Percentiles rank a stretch among this genome's conserved stretches.
Evolutionary conservation across 2,329 filamentous ascomycete genomes (phyloP).

Genomic region (Fusarium acutatum): DNA sequence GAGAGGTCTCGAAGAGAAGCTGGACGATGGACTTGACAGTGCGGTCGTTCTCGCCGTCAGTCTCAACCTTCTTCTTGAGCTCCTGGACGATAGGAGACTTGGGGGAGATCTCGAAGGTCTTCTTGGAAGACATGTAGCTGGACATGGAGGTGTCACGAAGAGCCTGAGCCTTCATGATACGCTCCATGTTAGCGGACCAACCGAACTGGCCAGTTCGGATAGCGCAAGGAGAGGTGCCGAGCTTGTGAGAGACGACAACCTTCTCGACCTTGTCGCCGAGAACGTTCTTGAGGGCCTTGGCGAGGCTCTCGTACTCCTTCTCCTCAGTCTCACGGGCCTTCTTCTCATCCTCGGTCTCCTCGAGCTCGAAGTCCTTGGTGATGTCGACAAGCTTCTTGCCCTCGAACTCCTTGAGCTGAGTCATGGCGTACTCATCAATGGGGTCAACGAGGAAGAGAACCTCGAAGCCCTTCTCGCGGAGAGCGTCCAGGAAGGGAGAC

Average conservation of each 20-base stretch:
- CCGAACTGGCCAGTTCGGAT: slow-evolving; percentile 99
- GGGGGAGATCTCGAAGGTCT: slow-evolving; percentile 99
- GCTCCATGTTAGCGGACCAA: slow-evolving; percentile 99
- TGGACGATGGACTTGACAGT: slow-evolving; percentile 99
- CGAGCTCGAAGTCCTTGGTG: slow-evolving; percentile 99
- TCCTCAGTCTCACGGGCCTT: slow-evolving; percentile 91
- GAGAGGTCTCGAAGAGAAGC: slow-evolving; percentile 98
- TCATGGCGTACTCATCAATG: slow-evolving; percentile 99
- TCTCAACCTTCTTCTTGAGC: slow-evolving; percentile 99
- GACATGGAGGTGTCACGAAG: slow-evolving; percentile 99
- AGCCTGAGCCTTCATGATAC: slow-evolving; percentile 99
- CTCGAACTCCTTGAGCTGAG: slow-evolving; percentile 99
- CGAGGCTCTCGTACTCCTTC: slow-evolving; percentile 95
- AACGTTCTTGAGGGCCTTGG: slow-evolving; percentile 99
- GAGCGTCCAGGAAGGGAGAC: slow-evolving; percentile 98
- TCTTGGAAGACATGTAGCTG: slow-evolving; percentile 99
- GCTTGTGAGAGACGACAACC: slow-evolving; percentile 98
- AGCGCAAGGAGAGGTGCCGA: slow-evolving; percentile 91
- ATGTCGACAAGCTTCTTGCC: slow-evolving; percentile 99
- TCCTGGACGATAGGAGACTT: slow-evolving; percentile 98
- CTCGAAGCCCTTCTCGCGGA: slow-evolving; percentile 99
- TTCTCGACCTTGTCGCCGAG: slow-evolving; percentile 99
- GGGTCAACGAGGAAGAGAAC: slow-evolving; percentile 99
- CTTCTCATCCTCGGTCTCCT: slow-evolving; percentile 99
- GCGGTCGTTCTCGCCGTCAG: slow-evolving; percentile 97